phyloP scores from a whole-genome alignment of 768 basidiomycete genomes.

The Hypsizygus marmoreus region DNA sequence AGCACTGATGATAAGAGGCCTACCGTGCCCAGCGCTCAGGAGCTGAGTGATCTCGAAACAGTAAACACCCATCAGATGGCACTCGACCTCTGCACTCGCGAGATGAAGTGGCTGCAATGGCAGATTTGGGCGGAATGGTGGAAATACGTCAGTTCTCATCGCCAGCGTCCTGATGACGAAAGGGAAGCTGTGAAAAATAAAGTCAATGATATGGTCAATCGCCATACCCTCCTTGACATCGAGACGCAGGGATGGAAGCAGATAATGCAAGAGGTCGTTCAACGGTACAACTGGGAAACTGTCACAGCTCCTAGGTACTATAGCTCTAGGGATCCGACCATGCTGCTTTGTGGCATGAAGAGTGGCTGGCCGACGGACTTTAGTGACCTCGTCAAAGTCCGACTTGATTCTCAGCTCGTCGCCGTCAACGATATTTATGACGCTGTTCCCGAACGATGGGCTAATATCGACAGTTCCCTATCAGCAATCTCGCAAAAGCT shows the following conservation, averaged over 20 bases:
- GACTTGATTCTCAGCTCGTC: not conserved
- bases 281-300: not conserved
- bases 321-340: not conserved
- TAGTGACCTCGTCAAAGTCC: not conserved
- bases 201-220: too few species aligned
- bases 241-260: too few species aligned
- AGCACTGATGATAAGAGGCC: not conserved
- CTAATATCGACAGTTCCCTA: too few species aligned
- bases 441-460: too few species aligned
- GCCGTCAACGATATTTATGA: too few species aligned
- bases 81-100: not conserved
- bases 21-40: not conserved
- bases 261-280: too few species aligned
- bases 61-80: not conserved
- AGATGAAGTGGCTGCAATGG: not conserved
- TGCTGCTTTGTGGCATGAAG: not conserved
- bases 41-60: not conserved
- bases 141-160: not conserved
- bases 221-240: too few species aligned
- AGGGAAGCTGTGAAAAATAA: too few species aligned
- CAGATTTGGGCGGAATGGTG: slow-evolving; percentile 1
- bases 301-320: not conserved
- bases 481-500: too few species aligned
- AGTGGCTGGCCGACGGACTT: not conserved
- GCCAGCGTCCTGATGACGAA: not conserved